A percentile compares a stretch with the other conserved stretches of the same genome.
phyloP scores from a whole-genome alignment of 306 rosid genomes.

The Astragalus glycyphyllos region DNA sequence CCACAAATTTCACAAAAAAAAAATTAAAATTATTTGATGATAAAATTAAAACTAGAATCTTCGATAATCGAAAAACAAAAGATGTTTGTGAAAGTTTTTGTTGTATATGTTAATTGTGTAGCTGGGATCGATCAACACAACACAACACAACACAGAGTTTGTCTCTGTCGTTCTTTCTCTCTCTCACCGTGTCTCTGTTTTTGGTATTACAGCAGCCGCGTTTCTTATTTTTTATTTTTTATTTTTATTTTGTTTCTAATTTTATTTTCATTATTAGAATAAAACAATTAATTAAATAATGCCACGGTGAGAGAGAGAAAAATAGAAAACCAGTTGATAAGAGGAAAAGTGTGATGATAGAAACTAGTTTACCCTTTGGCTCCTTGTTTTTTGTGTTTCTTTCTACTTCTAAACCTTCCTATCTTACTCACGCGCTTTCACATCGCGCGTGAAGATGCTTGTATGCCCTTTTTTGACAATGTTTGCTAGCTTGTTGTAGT shows the following conservation, averaged over 20 bases:
- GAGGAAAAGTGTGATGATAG: conserved; percentile 32
- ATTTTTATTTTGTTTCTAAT: conserved; percentile 38
- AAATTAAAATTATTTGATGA: not conserved
- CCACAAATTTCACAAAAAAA: conserved; percentile 30
- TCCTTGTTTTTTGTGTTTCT: conserved; percentile 19
- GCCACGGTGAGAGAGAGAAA: conserved; percentile 15
- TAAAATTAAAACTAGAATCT: conserved; percentile 6
- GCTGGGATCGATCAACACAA: conserved; percentile 57
- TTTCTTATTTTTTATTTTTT: conserved; percentile 51
- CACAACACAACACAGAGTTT: no score
- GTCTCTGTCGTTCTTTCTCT: conserved; percentile 42
- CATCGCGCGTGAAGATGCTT: conserved; percentile 24
- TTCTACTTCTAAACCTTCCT: conserved; percentile 28
- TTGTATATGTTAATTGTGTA: conserved; percentile 41
- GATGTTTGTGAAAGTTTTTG: conserved; percentile 15
- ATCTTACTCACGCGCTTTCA: conserved; percentile 25
- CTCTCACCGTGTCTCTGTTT: conserved; percentile 60
- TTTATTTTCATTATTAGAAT: conserved; percentile 35
- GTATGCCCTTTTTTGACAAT: not conserved
- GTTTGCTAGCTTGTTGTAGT: not conserved
- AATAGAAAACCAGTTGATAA: conserved; percentile 37
- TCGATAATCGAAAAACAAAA: conserved; percentile 27
- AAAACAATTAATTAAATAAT: conserved; percentile 21
- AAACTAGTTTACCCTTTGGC: conserved; percentile 36
- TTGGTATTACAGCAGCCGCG: conserved; percentile 78